These are phyloP conservation scores for Tolypocladium endophyticum DNA, from an alignment of 2,329 filamentous ascomycete genomes.

Conservation along the genomic window DNA sequence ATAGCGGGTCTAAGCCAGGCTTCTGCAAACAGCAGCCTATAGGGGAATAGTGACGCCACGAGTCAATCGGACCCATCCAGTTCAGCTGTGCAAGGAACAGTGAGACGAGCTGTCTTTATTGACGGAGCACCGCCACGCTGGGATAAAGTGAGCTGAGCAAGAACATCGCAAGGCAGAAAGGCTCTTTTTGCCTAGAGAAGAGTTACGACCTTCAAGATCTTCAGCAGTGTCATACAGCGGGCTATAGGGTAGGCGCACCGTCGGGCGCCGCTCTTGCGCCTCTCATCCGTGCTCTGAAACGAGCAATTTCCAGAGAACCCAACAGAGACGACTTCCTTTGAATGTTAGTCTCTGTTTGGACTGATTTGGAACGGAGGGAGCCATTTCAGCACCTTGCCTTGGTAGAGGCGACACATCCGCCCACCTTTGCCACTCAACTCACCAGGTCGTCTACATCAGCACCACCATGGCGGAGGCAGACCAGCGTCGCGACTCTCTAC, in stretches of 20 bases:
- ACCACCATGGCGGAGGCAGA: slow-evolving; percentile 1
- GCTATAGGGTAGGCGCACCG: neutral
- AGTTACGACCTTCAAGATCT: neutral
- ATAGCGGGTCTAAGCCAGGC: too few species aligned
- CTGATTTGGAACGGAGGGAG: neutral
- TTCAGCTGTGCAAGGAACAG: neutral
- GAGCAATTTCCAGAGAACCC: neutral
- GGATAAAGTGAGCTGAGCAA: neutral
- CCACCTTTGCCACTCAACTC: neutral
- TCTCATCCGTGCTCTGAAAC: neutral
- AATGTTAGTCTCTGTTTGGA: neutral
- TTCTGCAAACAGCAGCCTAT: neutral
- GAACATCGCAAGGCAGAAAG: neutral
- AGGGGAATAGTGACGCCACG: neutral
- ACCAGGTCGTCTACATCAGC: neutral
- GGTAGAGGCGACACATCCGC: neutral
- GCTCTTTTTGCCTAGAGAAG: too few species aligned
- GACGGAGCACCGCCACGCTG: too few species aligned
- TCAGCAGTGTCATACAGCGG: neutral
- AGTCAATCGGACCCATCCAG: neutral
- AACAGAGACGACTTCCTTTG: neutral
- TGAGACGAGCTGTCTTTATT: neutral
- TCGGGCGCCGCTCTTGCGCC: neutral
- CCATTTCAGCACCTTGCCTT: neutral
- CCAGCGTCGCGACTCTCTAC: slow-evolving; percentile 14